A percentile compares a stretch with the other conserved stretches of the same genome.
Conservation (phyloP, 768 basidiomycete genomes). For the Boletus rex-veris region DNA sequence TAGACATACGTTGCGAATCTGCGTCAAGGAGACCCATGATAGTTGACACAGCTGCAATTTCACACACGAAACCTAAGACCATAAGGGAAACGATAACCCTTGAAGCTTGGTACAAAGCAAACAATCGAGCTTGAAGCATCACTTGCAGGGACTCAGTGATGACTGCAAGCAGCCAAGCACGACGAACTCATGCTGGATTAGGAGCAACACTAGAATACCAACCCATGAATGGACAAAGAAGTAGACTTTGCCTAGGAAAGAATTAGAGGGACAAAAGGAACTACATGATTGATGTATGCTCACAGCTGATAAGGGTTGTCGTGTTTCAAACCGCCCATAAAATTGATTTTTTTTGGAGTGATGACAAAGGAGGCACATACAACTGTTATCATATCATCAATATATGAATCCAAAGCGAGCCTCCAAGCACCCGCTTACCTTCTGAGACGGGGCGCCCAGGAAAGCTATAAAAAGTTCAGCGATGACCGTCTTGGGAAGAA, state of each 20-base stretch:
- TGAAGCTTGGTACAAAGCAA: constrained; percentile 13
- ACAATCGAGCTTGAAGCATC: constrained; percentile 14
- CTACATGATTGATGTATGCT: background rate
- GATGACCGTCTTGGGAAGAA: background rate
- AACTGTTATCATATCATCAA: constrained; percentile 11
- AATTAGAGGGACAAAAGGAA: background rate
- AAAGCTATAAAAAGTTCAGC: constrained; percentile 9
- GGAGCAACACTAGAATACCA: constrained; percentile 2
- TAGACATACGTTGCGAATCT: constrained; percentile 1
- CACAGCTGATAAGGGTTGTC: background rate
- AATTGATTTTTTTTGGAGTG: background rate
- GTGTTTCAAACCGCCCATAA: background rate
- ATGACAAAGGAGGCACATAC: constrained; percentile 1
- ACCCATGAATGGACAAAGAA: constrained; percentile 15
- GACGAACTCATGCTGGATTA: constrained; percentile 12
- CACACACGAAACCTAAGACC: constrained; percentile 10
- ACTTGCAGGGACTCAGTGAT: constrained; percentile 3
- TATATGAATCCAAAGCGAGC: background rate
- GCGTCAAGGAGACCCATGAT: constrained; percentile 7
- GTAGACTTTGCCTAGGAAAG: constrained; percentile 8
- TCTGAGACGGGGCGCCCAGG: background rate
- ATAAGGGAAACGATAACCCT: constrained; percentile 9
- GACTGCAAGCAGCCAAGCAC: background rate
- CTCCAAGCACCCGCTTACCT: constrained; percentile 3
- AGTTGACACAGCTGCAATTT: constrained; percentile 5